phyloP scores from a whole-genome alignment of 2,329 filamentous ascomycete genomes.

The Mollisiaceae sp. region DNA sequence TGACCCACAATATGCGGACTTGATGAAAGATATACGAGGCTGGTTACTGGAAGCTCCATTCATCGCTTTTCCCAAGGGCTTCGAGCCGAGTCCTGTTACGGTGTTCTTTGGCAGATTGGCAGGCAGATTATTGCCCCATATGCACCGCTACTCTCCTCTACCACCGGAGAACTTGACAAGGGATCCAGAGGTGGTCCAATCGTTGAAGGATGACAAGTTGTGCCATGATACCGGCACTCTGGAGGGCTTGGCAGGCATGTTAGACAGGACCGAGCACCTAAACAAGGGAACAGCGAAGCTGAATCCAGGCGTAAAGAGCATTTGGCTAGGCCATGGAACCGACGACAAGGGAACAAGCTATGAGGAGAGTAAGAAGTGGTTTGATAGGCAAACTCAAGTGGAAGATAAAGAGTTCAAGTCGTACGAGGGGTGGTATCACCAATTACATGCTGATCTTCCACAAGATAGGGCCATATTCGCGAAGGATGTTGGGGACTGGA shows the following conservation, averaged over 20 bases:
- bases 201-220: constrained; percentile 68
- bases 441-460: constrained; percentile 64
- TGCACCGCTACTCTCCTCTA: constrained; percentile 70
- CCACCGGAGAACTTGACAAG: constrained; percentile 68
- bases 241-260: constrained; percentile 76
- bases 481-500: constrained; percentile 69
- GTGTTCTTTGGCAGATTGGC: constrained; percentile 71
- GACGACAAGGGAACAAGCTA: constrained; percentile 72
- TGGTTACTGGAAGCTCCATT: constrained; percentile 81
- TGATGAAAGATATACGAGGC: constrained; percentile 68
- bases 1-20: constrained; percentile 54
- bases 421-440: constrained; percentile 82
- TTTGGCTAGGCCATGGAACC: constrained; percentile 81
- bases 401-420: constrained; percentile 72
- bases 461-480: constrained; percentile 47
- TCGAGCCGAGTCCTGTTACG: constrained; percentile 66
- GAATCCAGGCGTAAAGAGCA: constrained; percentile 59
- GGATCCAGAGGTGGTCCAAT: constrained; percentile 66
- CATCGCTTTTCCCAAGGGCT: constrained; percentile 70
- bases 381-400: constrained; percentile 58
- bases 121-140: constrained; percentile 67
- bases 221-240: constrained; percentile 86
- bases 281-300: constrained; percentile 58
- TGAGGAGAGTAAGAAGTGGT: constrained; percentile 66
- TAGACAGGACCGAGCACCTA: constrained; percentile 73